phyloP scores from a whole-genome alignment of 148 eudicot genomes.

The Diospyros kaki region DNA sequence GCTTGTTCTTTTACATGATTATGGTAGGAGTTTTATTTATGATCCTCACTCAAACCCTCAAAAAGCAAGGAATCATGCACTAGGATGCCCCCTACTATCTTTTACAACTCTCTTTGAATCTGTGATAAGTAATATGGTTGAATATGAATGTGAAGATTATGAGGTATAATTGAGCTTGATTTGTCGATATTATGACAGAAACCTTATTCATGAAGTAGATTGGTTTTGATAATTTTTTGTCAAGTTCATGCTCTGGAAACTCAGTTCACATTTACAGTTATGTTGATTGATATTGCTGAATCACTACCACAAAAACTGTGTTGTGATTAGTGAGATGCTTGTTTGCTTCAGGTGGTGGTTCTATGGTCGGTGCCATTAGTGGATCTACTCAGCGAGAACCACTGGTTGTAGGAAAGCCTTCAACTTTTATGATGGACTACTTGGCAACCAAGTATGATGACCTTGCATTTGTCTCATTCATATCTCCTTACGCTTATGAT shows the following conservation, averaged over 20 bases:
- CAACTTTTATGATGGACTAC: constrained; percentile 99
- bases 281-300: not conserved
- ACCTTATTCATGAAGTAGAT: not conserved
- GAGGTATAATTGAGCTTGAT: constrained; percentile 4
- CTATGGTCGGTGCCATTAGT: constrained; percentile 89
- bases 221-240: not conserved
- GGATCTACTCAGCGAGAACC: constrained; percentile 93
- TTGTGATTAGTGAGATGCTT: not conserved
- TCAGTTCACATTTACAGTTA: not conserved
- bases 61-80: too few relatives aligned
- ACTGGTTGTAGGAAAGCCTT: constrained; percentile 92
- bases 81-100: too few relatives aligned
- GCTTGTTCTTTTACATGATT: not conserved
- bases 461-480: not conserved
- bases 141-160: not conserved
- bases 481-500: not conserved
- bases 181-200: not conserved
- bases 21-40: not conserved
- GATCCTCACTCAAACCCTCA: too few relatives aligned
- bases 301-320: not conserved
- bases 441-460: constrained; percentile 61
- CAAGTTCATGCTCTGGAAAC: not conserved
- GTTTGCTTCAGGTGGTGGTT: constrained; percentile 73
- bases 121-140: not conserved
- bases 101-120: too few relatives aligned